A percentile compares a stretch with the other conserved stretches of the same genome.
These are phyloP conservation scores for Fusarium sp. DNA, from an alignment of 2,329 filamentous ascomycete genomes.

Conservation along the genomic window DNA sequence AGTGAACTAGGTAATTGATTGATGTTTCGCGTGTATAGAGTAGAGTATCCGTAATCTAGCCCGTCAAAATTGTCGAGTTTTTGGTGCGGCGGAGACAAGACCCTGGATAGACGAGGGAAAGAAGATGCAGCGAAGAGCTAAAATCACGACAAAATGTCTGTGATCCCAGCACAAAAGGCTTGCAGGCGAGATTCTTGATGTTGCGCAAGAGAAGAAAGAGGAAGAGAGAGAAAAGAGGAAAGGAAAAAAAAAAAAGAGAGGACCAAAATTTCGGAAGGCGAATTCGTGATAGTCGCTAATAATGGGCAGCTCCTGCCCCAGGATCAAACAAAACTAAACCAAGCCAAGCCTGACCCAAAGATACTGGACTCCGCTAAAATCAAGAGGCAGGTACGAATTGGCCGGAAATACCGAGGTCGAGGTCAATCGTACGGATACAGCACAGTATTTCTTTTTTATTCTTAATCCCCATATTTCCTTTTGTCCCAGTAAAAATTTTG, in stretches of 20 bases:
- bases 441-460: constrained; percentile 13
- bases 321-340: not conserved
- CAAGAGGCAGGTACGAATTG: constrained; percentile 31
- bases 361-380: constrained; percentile 31
- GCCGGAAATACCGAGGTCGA: constrained; percentile 36
- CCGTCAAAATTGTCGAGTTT: constrained; percentile 7
- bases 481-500: constrained; percentile 2
- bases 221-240: not conserved
- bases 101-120: not conserved
- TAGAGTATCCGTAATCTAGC: not conserved
- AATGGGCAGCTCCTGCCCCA: constrained; percentile 12
- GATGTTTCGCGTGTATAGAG: constrained; percentile 1
- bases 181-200: constrained; percentile 16
- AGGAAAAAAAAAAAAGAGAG: constrained; percentile 1
- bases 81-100: constrained; percentile 11
- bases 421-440: not conserved
- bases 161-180: constrained; percentile 27
- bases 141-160: constrained; percentile 5
- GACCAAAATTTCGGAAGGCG: constrained; percentile 39
- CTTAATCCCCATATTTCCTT: constrained; percentile 29
- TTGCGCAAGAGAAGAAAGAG: constrained; percentile 1
- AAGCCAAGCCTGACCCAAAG: not conserved
- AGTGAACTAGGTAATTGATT: not conserved
- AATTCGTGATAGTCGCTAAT: constrained; percentile 30
- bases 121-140: constrained; percentile 1